phyloP scores from a whole-genome alignment of 305 asterid genomes.

The Fraxinus xanthoxyloides region DNA sequence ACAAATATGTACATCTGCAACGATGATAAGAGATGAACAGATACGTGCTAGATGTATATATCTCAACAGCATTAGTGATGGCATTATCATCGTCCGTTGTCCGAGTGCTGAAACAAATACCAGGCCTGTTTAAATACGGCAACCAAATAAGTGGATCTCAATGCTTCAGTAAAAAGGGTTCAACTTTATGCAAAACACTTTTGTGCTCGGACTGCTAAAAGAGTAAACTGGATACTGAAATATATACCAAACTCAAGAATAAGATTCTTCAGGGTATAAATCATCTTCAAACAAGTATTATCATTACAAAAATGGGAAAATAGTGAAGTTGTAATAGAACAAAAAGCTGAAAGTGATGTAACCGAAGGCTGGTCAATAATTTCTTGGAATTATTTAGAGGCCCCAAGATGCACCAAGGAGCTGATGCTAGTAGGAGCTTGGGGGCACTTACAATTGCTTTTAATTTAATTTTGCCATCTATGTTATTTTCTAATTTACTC shows the following conservation, averaged over 20 bases:
- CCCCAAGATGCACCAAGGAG: not conserved
- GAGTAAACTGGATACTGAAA: not conserved
- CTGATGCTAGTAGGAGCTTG: not conserved
- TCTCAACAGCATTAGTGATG: slow-evolving; percentile 90
- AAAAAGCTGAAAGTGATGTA: not conserved
- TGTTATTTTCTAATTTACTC: not conserved
- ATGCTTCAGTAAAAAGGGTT: not conserved
- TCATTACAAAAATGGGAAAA: not conserved
- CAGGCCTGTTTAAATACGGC: slow-evolving; percentile 83
- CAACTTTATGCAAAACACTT: slow-evolving; percentile 6
- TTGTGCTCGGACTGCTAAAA: not conserved
- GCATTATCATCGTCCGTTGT: slow-evolving; percentile 90
- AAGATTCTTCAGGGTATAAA: not conserved
- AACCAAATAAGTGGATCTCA: slow-evolving; percentile 16
- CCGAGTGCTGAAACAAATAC: slow-evolving; percentile 78
- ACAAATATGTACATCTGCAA: not conserved
- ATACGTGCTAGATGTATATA: slow-evolving; percentile 69
- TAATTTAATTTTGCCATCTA: not conserved
- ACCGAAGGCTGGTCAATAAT: too few relatives aligned
- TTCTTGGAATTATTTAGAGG: not conserved
- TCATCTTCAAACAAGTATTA: not conserved
- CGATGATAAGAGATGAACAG: not conserved
- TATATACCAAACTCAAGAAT: slow-evolving; percentile 1
- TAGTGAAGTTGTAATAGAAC: not conserved
- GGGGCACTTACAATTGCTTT: not conserved